Evolutionary conservation across 441 rosid genomes (phyloP).

Genomic region (Mallotus japonicus): DNA sequence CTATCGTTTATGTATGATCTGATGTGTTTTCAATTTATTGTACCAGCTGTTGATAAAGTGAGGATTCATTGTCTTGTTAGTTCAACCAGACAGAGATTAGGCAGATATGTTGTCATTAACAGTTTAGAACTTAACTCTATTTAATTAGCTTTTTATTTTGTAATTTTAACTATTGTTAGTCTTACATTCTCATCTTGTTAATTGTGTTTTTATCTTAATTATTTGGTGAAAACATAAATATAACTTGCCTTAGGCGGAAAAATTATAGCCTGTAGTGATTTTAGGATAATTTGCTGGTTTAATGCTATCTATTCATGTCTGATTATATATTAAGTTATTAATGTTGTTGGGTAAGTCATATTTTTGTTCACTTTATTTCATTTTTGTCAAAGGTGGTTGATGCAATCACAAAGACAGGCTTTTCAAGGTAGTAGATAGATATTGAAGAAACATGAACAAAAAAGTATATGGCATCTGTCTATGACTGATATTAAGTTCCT

Average conservation of each 20-base stretch:
- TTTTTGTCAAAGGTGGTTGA: constrained; percentile 34
- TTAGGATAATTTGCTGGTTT: too few species aligned
- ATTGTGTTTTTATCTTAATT: too few species aligned
- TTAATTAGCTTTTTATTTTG: background rate
- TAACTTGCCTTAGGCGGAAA: too few species aligned
- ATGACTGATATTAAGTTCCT: too few species aligned
- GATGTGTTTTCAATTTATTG: too few species aligned
- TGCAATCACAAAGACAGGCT: background rate
- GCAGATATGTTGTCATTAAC: background rate
- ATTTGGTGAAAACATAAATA: too few species aligned
- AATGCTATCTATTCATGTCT: too few species aligned
- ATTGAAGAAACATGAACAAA: background rate
- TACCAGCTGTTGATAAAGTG: too few species aligned
- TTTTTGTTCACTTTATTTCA: background rate
- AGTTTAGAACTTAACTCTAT: background rate
- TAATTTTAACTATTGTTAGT: background rate
- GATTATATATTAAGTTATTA: background rate
- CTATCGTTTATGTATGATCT: background rate
- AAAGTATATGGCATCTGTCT: too few species aligned
- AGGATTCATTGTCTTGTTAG: background rate
- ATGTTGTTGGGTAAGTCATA: background rate
- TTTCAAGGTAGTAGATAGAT: constrained; percentile 23
- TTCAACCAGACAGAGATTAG: background rate
- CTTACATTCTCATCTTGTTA: too few species aligned
- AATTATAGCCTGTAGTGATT: too few species aligned